Percentiles rank a stretch among this genome's conserved stretches.
phyloP scores from a whole-genome alignment of 179 eudicot species.

The Silene coronaria region DNA sequence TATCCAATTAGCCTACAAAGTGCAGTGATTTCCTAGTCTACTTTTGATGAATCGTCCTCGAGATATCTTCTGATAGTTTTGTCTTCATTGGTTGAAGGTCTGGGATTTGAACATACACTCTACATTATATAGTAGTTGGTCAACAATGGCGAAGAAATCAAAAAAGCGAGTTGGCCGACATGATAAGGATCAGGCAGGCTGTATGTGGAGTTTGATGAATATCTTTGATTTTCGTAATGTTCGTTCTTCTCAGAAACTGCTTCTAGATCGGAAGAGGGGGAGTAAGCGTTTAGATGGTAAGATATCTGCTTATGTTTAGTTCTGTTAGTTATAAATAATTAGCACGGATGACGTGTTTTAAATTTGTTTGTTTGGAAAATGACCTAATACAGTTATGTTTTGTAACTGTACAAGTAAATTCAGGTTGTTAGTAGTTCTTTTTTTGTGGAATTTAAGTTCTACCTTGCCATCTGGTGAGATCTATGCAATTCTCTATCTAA shows the following conservation, averaged over 20 bases:
- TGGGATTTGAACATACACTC: conserved; percentile 8
- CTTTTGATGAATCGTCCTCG: neutral
- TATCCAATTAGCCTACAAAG: neutral
- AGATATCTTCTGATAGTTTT: conserved; percentile 7
- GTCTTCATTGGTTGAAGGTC: neutral
- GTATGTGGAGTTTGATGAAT: conserved; percentile 70
- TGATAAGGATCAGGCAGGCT: conserved; percentile 55
- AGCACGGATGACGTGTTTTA: neutral
- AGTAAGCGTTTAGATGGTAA: conserved; percentile 51
- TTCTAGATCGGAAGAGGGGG: conserved; percentile 48
- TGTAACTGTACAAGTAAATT: neutral
- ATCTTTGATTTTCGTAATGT: conserved; percentile 66
- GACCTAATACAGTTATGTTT: neutral
- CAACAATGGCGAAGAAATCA: conserved; percentile 58
- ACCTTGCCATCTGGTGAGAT: neutral
- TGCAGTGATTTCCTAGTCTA: neutral
- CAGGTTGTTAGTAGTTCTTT: neutral
- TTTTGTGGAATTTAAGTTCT: neutral
- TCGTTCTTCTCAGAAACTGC: conserved; percentile 44
- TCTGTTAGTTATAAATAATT: neutral
- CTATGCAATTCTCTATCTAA: neutral
- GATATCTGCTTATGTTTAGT: conserved; percentile 1
- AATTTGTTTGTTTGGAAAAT: neutral
- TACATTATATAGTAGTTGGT: conserved; percentile 7
- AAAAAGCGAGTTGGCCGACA: conserved; percentile 31